Conservation (phyloP, 306 rosid genomes). For the Rubus parviflorus region DNA sequence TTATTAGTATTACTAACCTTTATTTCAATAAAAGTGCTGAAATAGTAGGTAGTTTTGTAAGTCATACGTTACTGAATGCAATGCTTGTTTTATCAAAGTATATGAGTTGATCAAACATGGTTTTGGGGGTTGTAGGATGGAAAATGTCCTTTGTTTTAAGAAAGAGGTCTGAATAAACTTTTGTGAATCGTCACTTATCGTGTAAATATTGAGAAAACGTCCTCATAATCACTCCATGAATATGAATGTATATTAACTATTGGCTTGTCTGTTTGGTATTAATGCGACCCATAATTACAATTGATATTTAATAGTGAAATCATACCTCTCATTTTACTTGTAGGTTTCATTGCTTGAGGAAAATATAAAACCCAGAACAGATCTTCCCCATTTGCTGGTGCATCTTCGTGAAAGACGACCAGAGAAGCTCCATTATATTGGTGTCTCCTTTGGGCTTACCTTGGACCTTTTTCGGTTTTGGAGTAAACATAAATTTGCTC, state of each 20-base stretch:
- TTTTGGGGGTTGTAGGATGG: background rate
- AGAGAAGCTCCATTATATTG: slow-evolving; percentile 90
- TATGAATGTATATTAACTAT: background rate
- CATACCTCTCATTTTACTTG: slow-evolving; percentile 12
- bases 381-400: slow-evolving; percentile 87
- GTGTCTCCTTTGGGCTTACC: slow-evolving; percentile 96
- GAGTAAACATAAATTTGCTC: slow-evolving; percentile 88
- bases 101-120: slow-evolving; percentile 3
- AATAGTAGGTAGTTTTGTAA: background rate
- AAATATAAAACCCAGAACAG: slow-evolving; percentile 71
- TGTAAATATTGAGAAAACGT: background rate
- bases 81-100: background rate
- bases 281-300: background rate
- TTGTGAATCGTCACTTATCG: background rate
- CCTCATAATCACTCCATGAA: background rate
- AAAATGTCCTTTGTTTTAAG: background rate
- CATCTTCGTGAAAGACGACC: slow-evolving; percentile 86
- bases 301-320: background rate
- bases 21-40: background rate
- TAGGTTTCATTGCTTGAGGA: slow-evolving; percentile 93
- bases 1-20: background rate
- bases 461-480: slow-evolving; percentile 89
- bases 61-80: background rate
- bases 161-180: background rate
- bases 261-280: slow-evolving; percentile 4